Percentiles rank a stretch among this genome's conserved stretches.
These are phyloP conservation scores for Fraxinus quadrangulata DNA, from an alignment of 257 asterid genomes.

Conservation along the genomic window DNA sequence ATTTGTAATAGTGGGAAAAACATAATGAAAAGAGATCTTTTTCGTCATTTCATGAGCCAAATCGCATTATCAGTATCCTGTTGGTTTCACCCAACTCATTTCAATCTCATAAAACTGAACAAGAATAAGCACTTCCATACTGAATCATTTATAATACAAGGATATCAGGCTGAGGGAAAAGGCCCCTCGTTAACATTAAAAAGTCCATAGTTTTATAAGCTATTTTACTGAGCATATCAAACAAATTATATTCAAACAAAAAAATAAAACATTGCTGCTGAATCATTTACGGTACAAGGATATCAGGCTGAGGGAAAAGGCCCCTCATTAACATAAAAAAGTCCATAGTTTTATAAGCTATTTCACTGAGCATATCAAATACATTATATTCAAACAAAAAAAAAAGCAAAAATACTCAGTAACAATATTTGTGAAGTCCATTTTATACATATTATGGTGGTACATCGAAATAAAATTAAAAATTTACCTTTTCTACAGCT, in stretches of 20 bases:
- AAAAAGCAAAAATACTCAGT: not conserved
- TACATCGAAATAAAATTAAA: not conserved
- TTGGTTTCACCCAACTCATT: not conserved
- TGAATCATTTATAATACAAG: not conserved
- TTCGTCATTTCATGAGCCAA: not conserved
- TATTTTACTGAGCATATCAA: not conserved
- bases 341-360: not conserved
- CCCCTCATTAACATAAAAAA: not conserved
- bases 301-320: not conserved
- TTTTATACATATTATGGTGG: not conserved
- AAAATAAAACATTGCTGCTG: not conserved
- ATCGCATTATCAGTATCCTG: not conserved
- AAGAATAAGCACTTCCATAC: not conserved
- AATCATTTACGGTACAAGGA: too few species aligned
- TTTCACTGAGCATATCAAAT: not conserved
- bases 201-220: not conserved
- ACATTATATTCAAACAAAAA: not conserved
- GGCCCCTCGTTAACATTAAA: not conserved
- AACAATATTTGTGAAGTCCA: not conserved
- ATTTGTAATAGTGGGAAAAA: not conserved
- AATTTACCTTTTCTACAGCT: slow-evolving; percentile 34
- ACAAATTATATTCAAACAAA: not conserved
- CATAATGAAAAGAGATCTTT: not conserved
- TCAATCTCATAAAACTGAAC: not conserved
- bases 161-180: not conserved